A percentile compares a stretch with the other conserved stretches of the same genome.
These are phyloP conservation scores for Phytophthora palmivora DNA, from an alignment of 352 stramenopile species.

Conservation along the genomic window DNA sequence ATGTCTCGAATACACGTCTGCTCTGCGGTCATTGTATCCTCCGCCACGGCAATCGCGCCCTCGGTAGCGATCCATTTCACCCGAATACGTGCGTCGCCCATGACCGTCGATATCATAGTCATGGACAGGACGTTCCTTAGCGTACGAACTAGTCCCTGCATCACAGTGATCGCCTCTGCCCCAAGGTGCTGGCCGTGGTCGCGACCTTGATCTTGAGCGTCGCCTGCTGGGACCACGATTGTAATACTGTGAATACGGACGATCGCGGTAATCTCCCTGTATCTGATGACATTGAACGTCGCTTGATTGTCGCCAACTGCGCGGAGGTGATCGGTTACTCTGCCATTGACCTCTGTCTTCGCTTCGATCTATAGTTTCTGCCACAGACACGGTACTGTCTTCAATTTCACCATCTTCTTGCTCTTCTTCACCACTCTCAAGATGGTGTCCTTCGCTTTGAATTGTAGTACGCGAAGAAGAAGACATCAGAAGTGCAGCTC, in stretches of 20 bases:
- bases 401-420: constrained; percentile 35
- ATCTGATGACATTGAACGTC: constrained; percentile 5
- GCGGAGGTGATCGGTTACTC: constrained; percentile 4
- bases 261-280: constrained; percentile 7
- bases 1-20: constrained; percentile 2
- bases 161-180: background rate
- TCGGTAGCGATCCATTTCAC: constrained; percentile 11
- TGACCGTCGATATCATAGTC: constrained; percentile 10
- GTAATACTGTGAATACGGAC: constrained; percentile 8
- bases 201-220: constrained; percentile 27
- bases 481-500: background rate
- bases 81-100: constrained; percentile 12
- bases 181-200: constrained; percentile 11
- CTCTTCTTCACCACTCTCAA: constrained; percentile 20
- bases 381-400: background rate
- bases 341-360: background rate
- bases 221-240: constrained; percentile 1
- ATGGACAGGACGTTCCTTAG: constrained; percentile 8
- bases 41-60: constrained; percentile 10
- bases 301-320: constrained; percentile 8
- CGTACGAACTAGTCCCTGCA: constrained; percentile 10
- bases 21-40: constrained; percentile 7
- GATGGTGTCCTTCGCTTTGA: background rate
- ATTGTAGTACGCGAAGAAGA: background rate
- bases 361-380: background rate